A percentile compares a stretch with the other conserved stretches of the same genome.
Evolutionary conservation across 345 rosid species (phyloP).

Genomic region (Lumnitzera racemosa): DNA sequence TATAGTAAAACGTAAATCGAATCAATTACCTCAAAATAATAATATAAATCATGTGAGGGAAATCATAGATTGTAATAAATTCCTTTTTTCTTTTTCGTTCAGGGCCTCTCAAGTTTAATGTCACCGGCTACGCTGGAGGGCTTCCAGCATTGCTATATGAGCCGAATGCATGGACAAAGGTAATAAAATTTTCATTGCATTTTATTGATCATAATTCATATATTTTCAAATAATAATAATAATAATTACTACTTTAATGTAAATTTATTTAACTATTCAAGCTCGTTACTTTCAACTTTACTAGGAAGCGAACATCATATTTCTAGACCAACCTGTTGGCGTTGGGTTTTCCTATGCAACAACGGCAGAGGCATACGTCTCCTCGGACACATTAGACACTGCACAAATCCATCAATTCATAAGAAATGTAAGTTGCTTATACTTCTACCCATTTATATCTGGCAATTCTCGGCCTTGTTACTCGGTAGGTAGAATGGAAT

Average conservation of each 20-base stretch:
- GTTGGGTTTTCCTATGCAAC: constrained; percentile 26
- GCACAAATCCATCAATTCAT: too few relatives aligned
- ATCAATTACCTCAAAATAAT: too few relatives aligned
- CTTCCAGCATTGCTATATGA: constrained; percentile 11
- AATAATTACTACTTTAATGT: neutral
- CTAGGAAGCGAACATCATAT: constrained; percentile 13
- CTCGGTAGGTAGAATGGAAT: too few relatives aligned
- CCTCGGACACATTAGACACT: neutral
- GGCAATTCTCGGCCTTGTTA: too few relatives aligned
- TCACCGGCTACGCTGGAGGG: constrained; percentile 13
- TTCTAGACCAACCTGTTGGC: constrained; percentile 26
- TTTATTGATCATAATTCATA: neutral
- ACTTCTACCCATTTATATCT: too few relatives aligned
- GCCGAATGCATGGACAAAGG: constrained; percentile 24
- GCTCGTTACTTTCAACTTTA: neutral
- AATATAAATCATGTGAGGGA: too few relatives aligned
- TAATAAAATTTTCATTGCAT: neutral
- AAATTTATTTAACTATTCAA: neutral
- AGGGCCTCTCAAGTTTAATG: constrained; percentile 21
- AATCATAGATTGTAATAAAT: too few relatives aligned
- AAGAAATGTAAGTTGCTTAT: too few relatives aligned
- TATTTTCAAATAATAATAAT: neutral
- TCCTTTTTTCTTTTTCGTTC: neutral
- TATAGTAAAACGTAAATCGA: too few relatives aligned
- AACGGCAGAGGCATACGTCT: constrained; percentile 4